phyloP scores from a whole-genome alignment of 768 basidiomycete genomes.

The Mycena venus region DNA sequence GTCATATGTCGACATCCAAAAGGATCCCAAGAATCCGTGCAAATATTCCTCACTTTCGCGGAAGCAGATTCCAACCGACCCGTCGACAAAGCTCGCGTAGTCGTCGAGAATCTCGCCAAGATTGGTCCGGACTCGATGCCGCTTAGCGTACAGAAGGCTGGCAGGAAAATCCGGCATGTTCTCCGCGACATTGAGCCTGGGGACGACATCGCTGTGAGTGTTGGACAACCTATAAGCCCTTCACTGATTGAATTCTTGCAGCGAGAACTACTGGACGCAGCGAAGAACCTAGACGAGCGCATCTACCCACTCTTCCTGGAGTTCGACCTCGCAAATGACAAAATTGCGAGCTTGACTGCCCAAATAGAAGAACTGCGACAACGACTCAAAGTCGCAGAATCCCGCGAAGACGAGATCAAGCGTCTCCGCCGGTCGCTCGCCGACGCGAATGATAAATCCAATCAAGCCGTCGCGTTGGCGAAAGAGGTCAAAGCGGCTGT shows the following conservation, averaged over 20 bases:
- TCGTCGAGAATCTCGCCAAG: conserved; percentile 16
- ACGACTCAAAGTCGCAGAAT: conserved; percentile 14
- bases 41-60: conserved; percentile 24
- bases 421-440: conserved; percentile 10
- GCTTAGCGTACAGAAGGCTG: conserved; percentile 31
- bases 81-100: conserved; percentile 8
- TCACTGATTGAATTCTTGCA: neutral
- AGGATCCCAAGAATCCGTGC: conserved; percentile 17
- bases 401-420: conserved; percentile 12
- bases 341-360: conserved; percentile 2
- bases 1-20: conserved; percentile 31
- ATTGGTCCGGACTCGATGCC: conserved; percentile 23
- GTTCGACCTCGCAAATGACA: conserved; percentile 25
- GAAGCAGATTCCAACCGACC: conserved; percentile 22
- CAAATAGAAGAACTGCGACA: conserved; percentile 23
- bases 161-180: conserved; percentile 27
- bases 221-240: neutral
- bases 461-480: neutral
- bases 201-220: conserved; percentile 27
- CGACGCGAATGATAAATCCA: neutral
- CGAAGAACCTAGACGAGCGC: conserved; percentile 31
- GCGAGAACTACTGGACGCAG: conserved; percentile 29
- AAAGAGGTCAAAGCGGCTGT: conserved; percentile 2
- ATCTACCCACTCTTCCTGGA: conserved; percentile 29
- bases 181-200: conserved; percentile 5